Base-by-base conservation (phyloP, 2,329 filamentous ascomycete species). In the Neobulgaria alba region DNA sequence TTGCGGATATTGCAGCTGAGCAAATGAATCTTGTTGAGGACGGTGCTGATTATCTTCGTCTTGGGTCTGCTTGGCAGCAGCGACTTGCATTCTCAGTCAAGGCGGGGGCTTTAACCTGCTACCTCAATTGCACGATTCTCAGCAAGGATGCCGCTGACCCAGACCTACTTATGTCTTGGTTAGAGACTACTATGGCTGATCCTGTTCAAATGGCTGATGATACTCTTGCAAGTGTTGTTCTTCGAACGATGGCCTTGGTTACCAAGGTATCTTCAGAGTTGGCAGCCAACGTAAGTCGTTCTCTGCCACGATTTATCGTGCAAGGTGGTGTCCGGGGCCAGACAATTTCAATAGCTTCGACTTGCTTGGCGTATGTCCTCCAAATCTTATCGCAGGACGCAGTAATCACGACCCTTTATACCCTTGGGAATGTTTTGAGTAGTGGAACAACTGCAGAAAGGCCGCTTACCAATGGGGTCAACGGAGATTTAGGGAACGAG, bases 361-460 rank as follows among this genome's bases (percentile, higher is more conserved):
- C 79, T 50, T 92, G 84, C 53, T 68, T 98, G 23, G 88, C 89
- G 2, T 82, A 81, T 50, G 79, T 93, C 14, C 68, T 98, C 41
- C 82, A 81, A 51, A 72, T 82, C 54, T 72, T 96, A 10, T 94
- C 92, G 1, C 85, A 94, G 54, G 92, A 98, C 66, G 82, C 88
- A 26, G 76, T 95, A 26, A 96, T 98, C 51, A 94, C 89, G 4
- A 96, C 89, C 1, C 69, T 98, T 8, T 98, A 98, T 63, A 92
- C 88, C 0, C 72, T 98, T n/a, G 92, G 92, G 15, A 98, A 98
- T 58, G 83, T 95, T 3, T 71, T 98, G 10, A 95, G 88, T 53
- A 81, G 87, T 4, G 78, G 75, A 34, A 70, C 72, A 5, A 65
- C 64, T 14, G 56, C 67, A 23, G 73, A 77, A 20, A 69, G 69